A percentile compares a stretch with the other conserved stretches of the same genome.
phyloP scores from a whole-genome alignment of 768 basidiomycete genomes.

The Amylocystis lapponica region DNA sequence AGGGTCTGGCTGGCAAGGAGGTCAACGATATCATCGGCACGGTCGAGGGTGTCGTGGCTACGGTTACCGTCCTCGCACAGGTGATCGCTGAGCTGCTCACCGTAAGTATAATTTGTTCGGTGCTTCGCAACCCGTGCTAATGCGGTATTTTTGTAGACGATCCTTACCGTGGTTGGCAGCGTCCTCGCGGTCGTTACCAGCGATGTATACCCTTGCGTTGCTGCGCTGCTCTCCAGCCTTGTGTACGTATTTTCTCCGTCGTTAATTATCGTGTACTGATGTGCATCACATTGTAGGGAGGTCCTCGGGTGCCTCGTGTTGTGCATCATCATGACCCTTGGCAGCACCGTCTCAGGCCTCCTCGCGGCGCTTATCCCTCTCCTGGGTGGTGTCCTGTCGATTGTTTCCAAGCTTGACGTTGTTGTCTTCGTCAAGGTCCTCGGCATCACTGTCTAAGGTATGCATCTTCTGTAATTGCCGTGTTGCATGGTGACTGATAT shows the following conservation, averaged over 20 bases:
- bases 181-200: slow-evolving; percentile 17
- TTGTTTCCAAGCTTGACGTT: slow-evolving; percentile 21
- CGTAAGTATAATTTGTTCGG: slow-evolving; percentile 11
- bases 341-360: slow-evolving; percentile 19
- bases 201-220: slow-evolving; percentile 11
- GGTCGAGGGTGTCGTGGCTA: slow-evolving; percentile 18
- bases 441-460: slow-evolving; percentile 10
- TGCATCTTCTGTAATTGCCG: not conserved
- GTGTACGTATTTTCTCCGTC: slow-evolving; percentile 17
- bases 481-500: not conserved
- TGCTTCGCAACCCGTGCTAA: not conserved
- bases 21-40: slow-evolving; percentile 21
- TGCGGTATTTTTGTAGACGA: slow-evolving; percentile 11
- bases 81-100: slow-evolving; percentile 19
- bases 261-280: not conserved
- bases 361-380: slow-evolving; percentile 17
- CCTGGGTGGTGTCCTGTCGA: slow-evolving; percentile 11
- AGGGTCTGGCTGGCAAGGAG: slow-evolving; percentile 22
- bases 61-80: slow-evolving; percentile 20
- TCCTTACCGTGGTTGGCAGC: slow-evolving; percentile 22
- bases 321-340: slow-evolving; percentile 18
- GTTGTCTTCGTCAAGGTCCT: slow-evolving; percentile 19
- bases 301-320: slow-evolving; percentile 18
- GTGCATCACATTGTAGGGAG: slow-evolving; percentile 8
- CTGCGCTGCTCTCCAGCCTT: slow-evolving; percentile 17